Evolutionary conservation across 2,329 filamentous ascomycete species (phyloP).

Genomic region (Cadophora sp.): DNA sequence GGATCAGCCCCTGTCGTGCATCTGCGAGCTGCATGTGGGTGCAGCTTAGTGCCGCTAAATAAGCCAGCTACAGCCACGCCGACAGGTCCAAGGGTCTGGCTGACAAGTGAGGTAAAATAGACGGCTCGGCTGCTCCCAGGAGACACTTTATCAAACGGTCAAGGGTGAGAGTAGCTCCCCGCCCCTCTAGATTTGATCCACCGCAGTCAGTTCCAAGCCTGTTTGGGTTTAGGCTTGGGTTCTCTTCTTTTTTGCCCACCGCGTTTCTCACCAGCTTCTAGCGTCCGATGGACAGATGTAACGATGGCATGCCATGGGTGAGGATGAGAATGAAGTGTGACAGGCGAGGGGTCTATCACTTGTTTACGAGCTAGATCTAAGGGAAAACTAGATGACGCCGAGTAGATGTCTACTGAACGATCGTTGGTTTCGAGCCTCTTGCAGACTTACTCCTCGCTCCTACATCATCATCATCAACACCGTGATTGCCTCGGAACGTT

Average conservation of each 20-base stretch:
- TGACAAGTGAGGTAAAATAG: not conserved
- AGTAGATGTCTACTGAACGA: not conserved
- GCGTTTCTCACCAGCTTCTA: conserved; percentile 16
- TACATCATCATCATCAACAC: not conserved
- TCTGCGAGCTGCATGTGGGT: conserved; percentile 21
- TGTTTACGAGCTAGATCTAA: not conserved
- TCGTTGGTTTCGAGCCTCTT: not conserved
- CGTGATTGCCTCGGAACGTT: not conserved
- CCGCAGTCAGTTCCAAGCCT: not conserved
- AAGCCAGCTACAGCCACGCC: not conserved
- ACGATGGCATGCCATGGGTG: conserved; percentile 1
- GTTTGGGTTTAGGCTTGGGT: conserved; percentile 6
- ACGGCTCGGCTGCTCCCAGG: not conserved
- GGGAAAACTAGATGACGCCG: not conserved
- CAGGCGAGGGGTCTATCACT: not conserved
- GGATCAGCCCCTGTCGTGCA: conserved; percentile 17
- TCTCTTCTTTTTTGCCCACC: conserved; percentile 5
- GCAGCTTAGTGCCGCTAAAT: not conserved
- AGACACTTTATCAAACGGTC: conserved; percentile 1
- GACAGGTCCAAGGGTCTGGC: not conserved
- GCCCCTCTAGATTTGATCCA: not conserved
- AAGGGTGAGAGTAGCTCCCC: not conserved
- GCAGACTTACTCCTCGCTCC: not conserved
- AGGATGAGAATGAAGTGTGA: not conserved
- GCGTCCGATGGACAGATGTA: conserved; percentile 10